Evolutionary conservation across 495 filamentous ascomycete species (phyloP).

Genomic region (Neurospora intermedia): DNA sequence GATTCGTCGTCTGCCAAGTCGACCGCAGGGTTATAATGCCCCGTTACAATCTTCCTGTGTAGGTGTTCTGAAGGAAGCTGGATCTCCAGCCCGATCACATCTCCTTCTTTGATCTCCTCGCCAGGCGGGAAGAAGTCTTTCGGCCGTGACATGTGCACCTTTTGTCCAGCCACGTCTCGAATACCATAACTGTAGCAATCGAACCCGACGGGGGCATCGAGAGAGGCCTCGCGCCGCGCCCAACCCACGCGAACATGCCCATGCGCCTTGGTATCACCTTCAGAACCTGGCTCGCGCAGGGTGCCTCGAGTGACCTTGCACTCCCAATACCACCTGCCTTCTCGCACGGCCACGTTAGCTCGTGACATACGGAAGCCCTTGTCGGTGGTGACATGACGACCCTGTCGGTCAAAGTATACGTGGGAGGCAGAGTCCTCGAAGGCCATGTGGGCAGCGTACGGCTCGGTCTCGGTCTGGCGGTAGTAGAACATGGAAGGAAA

Average conservation of each 20-base stretch:
- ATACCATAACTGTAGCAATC: constrained; percentile 96
- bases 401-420: constrained; percentile 54
- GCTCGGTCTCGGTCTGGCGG: constrained; percentile 74
- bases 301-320: constrained; percentile 68
- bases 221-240: constrained; percentile 76
- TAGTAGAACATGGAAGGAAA: constrained; percentile 85
- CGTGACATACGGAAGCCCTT: constrained; percentile 77
- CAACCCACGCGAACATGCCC: constrained; percentile 88
- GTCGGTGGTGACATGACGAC: constrained; percentile 56
- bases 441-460: constrained; percentile 70
- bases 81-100: constrained; percentile 92
- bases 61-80: constrained; percentile 72
- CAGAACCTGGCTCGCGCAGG: constrained; percentile 26
- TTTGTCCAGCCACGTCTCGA: constrained; percentile 78
- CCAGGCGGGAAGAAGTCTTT: constrained; percentile 72
- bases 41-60: constrained; percentile 80
- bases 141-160: constrained; percentile 85
- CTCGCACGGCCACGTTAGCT: constrained; percentile 83
- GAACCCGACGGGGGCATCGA: constrained; percentile 89
- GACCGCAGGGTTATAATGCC: constrained; percentile 73
- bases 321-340: constrained; percentile 91
- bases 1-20: constrained; percentile 53
- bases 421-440: constrained; percentile 84
- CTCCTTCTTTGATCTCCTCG: constrained; percentile 65
- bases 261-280: constrained; percentile 29